phyloP scores from a whole-genome alignment of 176 grass and related monocot species.

The Rhynchospora pubera region DNA sequence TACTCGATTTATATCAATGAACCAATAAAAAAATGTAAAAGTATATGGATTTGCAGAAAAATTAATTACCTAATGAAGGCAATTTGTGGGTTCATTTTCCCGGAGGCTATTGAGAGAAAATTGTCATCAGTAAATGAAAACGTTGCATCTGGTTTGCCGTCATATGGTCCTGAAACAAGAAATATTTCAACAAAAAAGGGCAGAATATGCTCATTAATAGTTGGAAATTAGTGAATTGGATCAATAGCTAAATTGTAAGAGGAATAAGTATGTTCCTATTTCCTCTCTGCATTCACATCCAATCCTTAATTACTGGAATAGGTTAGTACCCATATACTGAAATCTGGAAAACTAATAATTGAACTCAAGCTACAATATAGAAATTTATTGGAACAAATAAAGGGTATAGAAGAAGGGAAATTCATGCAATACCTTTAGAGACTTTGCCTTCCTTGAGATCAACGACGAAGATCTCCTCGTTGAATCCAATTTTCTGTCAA shows the following conservation, averaged over 20 bases:
- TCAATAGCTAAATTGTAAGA: background rate
- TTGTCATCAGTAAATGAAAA: conserved; percentile 89
- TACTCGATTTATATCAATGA: background rate
- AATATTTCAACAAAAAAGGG: background rate
- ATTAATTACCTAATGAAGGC: conserved; percentile 52
- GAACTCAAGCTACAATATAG: background rate
- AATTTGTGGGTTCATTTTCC: conserved; percentile 88
- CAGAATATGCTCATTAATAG: background rate
- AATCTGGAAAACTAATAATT: background rate
- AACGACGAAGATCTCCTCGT: conserved; percentile 88
- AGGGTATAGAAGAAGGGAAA: background rate
- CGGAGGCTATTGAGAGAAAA: conserved; percentile 59
- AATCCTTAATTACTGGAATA: too few species aligned
- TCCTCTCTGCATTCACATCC: background rate
- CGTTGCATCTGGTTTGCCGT: conserved; percentile 63
- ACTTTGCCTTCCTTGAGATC: conserved; percentile 88
- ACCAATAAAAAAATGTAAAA: background rate
- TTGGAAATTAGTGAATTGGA: background rate
- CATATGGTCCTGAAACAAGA: conserved; percentile 44
- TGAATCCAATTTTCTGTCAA: conserved; percentile 56
- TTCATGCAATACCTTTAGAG: conserved; percentile 44
- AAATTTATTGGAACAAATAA: background rate
- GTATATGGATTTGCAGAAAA: background rate
- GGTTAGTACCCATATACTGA: too few species aligned
- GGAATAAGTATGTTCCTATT: background rate